phyloP scores from a whole-genome alignment of 179 eudicot species.

The Patellifolia procumbens region DNA sequence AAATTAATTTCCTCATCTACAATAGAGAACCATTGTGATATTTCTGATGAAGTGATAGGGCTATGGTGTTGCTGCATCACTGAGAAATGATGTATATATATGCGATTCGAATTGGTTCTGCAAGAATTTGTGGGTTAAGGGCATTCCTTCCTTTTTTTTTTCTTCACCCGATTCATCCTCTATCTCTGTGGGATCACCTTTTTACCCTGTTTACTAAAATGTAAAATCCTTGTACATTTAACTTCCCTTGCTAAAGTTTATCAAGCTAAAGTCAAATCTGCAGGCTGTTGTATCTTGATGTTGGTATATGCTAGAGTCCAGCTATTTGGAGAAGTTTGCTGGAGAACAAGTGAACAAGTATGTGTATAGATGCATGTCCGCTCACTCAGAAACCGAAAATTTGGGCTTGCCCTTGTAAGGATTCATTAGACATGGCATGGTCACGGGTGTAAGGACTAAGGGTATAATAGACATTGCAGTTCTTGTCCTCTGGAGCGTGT shows the following conservation, averaged over 20 bases:
- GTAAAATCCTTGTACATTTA: conserved; percentile 19
- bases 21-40: neutral
- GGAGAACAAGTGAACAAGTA: too few relatives aligned
- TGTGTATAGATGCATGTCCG: too few relatives aligned
- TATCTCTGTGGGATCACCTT: neutral
- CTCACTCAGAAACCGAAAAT: too few relatives aligned
- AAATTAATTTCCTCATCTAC: neutral
- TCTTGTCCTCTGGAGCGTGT: too few relatives aligned
- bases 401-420: too few relatives aligned
- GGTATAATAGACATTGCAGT: too few relatives aligned
- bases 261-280: conserved; percentile 11
- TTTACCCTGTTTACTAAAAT: conserved; percentile 4
- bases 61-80: conserved; percentile 16
- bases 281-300: conserved; percentile 12
- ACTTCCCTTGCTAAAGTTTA: conserved; percentile 5
- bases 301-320: too few relatives aligned
- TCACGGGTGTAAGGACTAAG: too few relatives aligned
- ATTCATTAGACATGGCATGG: too few relatives aligned
- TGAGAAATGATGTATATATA: conserved; percentile 31
- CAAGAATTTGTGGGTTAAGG: conserved; percentile 23
- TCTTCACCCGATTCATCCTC: neutral
- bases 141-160: conserved; percentile 12
- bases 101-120: conserved; percentile 11
- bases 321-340: too few relatives aligned
- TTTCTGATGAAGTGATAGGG: neutral